Conservation (phyloP, 202 grass and related monocot species). For the Sporobolus alterniflorus region DNA sequence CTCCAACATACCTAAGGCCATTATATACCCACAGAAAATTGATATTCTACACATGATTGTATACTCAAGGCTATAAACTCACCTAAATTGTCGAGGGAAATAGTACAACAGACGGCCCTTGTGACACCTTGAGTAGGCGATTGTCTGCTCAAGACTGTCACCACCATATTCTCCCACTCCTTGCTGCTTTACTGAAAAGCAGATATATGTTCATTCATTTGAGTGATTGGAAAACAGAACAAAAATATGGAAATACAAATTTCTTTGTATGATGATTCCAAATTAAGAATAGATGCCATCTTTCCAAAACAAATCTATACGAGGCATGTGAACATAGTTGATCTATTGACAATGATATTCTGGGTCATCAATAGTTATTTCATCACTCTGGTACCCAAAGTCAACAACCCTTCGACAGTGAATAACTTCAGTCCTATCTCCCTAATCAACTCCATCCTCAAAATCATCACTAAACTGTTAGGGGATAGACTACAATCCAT, state of each 20-base stretch:
- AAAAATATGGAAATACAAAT: not conserved
- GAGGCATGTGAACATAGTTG: not conserved
- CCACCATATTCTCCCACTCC: slow-evolving; percentile 43
- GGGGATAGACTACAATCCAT: too few relatives aligned
- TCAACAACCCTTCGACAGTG: too few relatives aligned
- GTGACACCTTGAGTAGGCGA: slow-evolving; percentile 81
- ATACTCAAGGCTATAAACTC: not conserved
- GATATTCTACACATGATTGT: not conserved
- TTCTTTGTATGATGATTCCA: not conserved
- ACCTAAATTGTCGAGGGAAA: slow-evolving; percentile 79
- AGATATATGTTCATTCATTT: slow-evolving; percentile 12
- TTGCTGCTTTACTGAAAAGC: slow-evolving; percentile 46
- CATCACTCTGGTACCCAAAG: too few relatives aligned
- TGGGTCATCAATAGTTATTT: too few relatives aligned
- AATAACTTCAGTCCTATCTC: too few relatives aligned
- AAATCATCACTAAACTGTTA: too few relatives aligned
- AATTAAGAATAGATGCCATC: not conserved
- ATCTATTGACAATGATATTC: not conserved
- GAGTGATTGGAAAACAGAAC: slow-evolving; percentile 6
- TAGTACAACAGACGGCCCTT: slow-evolving; percentile 96
- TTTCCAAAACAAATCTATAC: not conserved
- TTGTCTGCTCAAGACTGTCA: slow-evolving; percentile 75
- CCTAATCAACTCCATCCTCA: too few relatives aligned
- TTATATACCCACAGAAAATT: slow-evolving; percentile 8
- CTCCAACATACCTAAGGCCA: not conserved